Conservation (phyloP, 768 basidiomycete species). For the Collybia mongolica region DNA sequence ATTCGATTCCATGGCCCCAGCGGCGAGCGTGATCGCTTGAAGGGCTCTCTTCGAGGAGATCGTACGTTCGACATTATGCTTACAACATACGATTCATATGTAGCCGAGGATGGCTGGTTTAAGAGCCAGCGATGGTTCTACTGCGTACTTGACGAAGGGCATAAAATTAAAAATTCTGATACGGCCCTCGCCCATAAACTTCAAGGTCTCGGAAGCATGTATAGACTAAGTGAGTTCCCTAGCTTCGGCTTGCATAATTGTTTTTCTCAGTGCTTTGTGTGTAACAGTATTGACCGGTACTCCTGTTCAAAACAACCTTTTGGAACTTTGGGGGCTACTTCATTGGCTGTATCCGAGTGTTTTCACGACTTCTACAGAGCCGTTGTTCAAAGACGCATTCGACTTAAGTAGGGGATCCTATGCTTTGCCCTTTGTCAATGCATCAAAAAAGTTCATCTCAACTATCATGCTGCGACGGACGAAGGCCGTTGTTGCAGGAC, state of each 20-base stretch:
- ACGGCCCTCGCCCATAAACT: constrained; percentile 52
- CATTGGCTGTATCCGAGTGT: constrained; percentile 55
- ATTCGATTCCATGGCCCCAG: constrained; percentile 63
- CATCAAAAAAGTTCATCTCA: constrained; percentile 46
- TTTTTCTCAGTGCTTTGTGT: background rate
- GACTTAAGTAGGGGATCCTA: constrained; percentile 54
- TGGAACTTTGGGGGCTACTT: constrained; percentile 55
- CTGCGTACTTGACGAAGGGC: constrained; percentile 65
- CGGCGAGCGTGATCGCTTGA: constrained; percentile 55
- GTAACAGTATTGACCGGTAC: constrained; percentile 66
- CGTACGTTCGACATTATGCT: constrained; percentile 55
- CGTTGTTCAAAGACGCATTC: constrained; percentile 51
- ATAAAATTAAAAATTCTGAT: constrained; percentile 70
- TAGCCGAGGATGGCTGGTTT: constrained; percentile 58
- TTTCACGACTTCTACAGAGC: constrained; percentile 47
- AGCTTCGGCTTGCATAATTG: background rate
- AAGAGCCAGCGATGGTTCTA: constrained; percentile 58
- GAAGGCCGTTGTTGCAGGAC: constrained; percentile 42
- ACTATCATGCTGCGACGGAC: constrained; percentile 61
- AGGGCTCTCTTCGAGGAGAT: constrained; percentile 35
- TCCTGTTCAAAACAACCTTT: constrained; percentile 66
- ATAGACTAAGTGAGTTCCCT: constrained; percentile 46
- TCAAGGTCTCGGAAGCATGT: constrained; percentile 53
- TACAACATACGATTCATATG: constrained; percentile 69
- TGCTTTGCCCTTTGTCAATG: constrained; percentile 43